Percentiles rank a stretch among this genome's conserved stretches.
phyloP scores from a whole-genome alignment of 78 protist genomes.

The Speleostelium caveatum region DNA sequence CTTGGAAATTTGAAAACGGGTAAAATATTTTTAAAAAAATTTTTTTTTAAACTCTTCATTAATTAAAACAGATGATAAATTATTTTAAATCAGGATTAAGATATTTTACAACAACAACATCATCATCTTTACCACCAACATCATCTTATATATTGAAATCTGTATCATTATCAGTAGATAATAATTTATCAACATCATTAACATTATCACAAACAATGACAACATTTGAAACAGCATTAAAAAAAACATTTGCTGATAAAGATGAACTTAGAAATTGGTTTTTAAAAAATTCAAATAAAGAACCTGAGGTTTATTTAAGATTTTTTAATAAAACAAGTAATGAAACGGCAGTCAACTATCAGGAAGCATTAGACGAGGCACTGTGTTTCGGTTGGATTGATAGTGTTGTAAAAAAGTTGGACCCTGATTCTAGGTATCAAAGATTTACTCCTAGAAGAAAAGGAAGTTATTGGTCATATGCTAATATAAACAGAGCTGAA shows the following conservation, averaged over 20 bases:
- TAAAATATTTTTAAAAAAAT: too few relatives aligned
- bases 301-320: not conserved
- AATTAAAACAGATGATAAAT: not conserved
- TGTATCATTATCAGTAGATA: too few relatives aligned
- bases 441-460: not conserved
- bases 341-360: not conserved
- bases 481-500: not conserved
- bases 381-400: constrained; percentile 8
- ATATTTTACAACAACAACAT: too few relatives aligned
- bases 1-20: not conserved
- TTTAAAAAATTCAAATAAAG: not conserved
- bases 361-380: not conserved
- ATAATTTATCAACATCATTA: not conserved
- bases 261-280: not conserved
- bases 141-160: too few relatives aligned
- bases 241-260: not conserved
- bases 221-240: not conserved
- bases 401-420: not conserved
- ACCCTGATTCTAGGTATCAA: not conserved
- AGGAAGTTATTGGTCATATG: not conserved
- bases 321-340: not conserved
- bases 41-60: not conserved
- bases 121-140: too few relatives aligned
- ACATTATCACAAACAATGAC: not conserved
- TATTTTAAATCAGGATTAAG: not conserved